Conservation (phyloP, 164 flowering plant species). For the Tetracentron sinense region DNA sequence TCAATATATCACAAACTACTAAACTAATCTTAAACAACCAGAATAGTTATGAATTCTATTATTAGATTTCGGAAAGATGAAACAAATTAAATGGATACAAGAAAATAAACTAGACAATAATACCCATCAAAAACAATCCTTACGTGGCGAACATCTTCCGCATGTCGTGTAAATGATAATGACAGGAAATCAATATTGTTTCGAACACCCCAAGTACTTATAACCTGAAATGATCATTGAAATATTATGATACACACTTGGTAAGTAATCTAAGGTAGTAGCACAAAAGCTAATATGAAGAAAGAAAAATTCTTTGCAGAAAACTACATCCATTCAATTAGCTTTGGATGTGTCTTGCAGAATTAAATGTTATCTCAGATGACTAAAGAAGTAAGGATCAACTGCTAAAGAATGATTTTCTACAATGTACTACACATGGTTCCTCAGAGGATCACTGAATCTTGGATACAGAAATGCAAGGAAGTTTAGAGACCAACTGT, state of each 20-base stretch:
- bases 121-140: slow-evolving; percentile 13
- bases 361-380: no score
- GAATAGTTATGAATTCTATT: no score
- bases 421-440: no score
- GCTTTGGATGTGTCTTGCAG: not conserved
- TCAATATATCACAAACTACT: not conserved
- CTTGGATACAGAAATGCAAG: not conserved
- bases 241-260: not conserved
- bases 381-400: no score
- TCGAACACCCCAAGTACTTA: slow-evolving; percentile 83
- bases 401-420: no score
- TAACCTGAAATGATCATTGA: slow-evolving; percentile 48
- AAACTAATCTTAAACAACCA: not conserved
- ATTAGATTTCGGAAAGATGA: no score
- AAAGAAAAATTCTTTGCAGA: not conserved
- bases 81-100: not conserved
- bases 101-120: not conserved
- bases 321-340: not conserved
- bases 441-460: not conserved
- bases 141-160: slow-evolving; percentile 92
- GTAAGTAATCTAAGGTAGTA: not conserved
- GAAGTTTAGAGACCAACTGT: not conserved
- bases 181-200: slow-evolving; percentile 94
- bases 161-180: slow-evolving; percentile 78
- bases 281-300: not conserved